A percentile compares a stretch with the other conserved stretches of the same genome.
These are phyloP conservation scores for Aspergillus hortae DNA, from an alignment of 2,329 filamentous ascomycete genomes.

Conservation along the genomic window DNA sequence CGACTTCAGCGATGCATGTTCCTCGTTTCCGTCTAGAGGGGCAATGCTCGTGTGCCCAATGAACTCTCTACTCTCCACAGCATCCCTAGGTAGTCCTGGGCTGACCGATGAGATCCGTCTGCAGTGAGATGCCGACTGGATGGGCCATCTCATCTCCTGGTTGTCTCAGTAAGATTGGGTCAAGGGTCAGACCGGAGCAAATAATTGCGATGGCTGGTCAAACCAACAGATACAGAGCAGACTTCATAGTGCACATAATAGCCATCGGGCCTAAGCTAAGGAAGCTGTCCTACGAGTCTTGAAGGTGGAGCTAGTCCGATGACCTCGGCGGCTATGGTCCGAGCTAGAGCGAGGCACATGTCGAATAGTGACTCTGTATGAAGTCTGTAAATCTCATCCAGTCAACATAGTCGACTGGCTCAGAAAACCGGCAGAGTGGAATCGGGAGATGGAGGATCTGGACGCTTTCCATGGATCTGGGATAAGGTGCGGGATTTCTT, in stretches of 20 bases:
- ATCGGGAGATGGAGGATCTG: no score
- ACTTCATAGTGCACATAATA: no score
- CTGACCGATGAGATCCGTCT: slow-evolving; percentile 2
- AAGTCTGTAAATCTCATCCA: no score
- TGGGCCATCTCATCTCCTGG: no score
- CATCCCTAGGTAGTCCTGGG: background rate
- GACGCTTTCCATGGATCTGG: no score
- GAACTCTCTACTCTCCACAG: background rate
- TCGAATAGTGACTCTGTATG: background rate
- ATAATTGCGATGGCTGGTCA: background rate
- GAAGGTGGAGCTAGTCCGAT: background rate
- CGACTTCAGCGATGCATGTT: background rate
- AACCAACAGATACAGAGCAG: background rate
- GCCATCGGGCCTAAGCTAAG: no score
- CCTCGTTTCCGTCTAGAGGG: slow-evolving; percentile 3
- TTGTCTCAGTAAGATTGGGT: no score
- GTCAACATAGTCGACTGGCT: no score
- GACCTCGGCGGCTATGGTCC: slow-evolving; percentile 10
- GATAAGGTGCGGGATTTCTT: background rate
- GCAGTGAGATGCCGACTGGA: slow-evolving; percentile 1
- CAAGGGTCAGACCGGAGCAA: no score
- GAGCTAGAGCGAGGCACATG: slow-evolving; percentile 1
- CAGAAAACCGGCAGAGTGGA: no score
- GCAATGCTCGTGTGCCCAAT: slow-evolving; percentile 14
- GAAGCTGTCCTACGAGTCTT: no score